Percentiles rank a stretch among this genome's conserved stretches.
Evolutionary conservation across 768 basidiomycete genomes (phyloP).

Genomic region (Tricholoma saponaceum): DNA sequence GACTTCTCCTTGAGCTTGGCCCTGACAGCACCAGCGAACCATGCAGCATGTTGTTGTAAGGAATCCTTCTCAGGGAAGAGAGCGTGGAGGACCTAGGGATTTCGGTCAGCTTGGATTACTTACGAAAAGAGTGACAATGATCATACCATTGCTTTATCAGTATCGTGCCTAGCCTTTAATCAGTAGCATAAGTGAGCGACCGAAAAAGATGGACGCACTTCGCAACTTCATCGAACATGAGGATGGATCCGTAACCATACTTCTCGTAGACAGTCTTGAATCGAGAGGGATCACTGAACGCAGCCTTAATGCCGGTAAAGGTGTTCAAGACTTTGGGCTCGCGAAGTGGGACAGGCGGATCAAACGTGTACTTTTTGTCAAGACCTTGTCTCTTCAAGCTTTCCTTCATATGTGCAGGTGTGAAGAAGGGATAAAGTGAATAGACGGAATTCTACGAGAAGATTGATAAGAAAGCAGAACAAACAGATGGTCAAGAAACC

Average conservation of each 20-base stretch:
- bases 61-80: conserved; percentile 33
- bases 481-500: neutral
- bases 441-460: conserved; percentile 11
- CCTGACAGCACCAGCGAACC: conserved; percentile 24
- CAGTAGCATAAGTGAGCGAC: neutral
- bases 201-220: conserved; percentile 21
- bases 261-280: conserved; percentile 38
- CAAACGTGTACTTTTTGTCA: conserved; percentile 37
- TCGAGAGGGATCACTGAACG: conserved; percentile 27
- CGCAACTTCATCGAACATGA: conserved; percentile 33
- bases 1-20: conserved; percentile 29
- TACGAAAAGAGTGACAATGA: neutral
- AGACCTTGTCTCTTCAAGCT: conserved; percentile 36
- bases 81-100: conserved; percentile 23
- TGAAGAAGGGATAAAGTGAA: conserved; percentile 34
- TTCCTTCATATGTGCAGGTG: conserved; percentile 33
- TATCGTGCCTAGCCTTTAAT: conserved; percentile 23
- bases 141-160: conserved; percentile 21
- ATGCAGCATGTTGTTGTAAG: conserved; percentile 22
- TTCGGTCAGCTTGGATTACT: neutral
- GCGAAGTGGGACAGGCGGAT: conserved; percentile 27
- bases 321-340: conserved; percentile 29
- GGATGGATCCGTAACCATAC: conserved; percentile 37
- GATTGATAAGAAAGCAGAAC: neutral
- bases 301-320: conserved; percentile 30